phyloP scores from a whole-genome alignment of 495 filamentous ascomycete genomes.

The Aspergillus haitiensis region DNA sequence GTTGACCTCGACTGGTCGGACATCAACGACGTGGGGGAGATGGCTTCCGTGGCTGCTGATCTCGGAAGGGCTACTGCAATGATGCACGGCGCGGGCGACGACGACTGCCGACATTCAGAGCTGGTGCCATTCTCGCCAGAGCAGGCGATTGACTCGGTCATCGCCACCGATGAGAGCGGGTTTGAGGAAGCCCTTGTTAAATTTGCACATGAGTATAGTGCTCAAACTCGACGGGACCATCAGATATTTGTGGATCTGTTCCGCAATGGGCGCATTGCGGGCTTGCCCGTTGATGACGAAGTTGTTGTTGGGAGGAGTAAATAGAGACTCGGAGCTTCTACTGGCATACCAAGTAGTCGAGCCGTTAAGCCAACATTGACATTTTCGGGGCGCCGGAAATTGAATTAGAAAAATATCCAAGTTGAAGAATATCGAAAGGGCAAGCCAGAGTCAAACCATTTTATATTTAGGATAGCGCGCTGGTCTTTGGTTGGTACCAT shows the following conservation, averaged over 20 bases:
- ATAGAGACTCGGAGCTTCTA: no score
- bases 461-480: no score
- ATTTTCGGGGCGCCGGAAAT: no score
- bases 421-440: no score
- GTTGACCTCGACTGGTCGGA: conserved; percentile 24
- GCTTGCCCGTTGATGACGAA: conserved; percentile 12
- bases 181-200: conserved; percentile 12
- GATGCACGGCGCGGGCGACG: conserved; percentile 23
- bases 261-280: conserved; percentile 19
- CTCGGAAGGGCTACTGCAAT: conserved; percentile 20
- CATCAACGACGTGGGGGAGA: conserved; percentile 19
- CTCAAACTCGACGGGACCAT: conserved; percentile 16
- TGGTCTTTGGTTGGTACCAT: no score
- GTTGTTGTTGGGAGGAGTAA: no score
- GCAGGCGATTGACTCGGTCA: conserved; percentile 12
- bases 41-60: conserved; percentile 16
- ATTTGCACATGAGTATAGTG: conserved; percentile 23
- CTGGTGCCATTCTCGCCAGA: conserved; percentile 19
- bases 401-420: no score
- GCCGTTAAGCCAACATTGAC: no score
- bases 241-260: conserved; percentile 25
- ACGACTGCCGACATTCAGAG: conserved; percentile 11
- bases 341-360: no score
- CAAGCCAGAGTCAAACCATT: no score
- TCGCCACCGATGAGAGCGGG: conserved; percentile 6